Base-by-base conservation (phyloP, 129 eudicot genomes). In the Sambucus nigra region DNA sequence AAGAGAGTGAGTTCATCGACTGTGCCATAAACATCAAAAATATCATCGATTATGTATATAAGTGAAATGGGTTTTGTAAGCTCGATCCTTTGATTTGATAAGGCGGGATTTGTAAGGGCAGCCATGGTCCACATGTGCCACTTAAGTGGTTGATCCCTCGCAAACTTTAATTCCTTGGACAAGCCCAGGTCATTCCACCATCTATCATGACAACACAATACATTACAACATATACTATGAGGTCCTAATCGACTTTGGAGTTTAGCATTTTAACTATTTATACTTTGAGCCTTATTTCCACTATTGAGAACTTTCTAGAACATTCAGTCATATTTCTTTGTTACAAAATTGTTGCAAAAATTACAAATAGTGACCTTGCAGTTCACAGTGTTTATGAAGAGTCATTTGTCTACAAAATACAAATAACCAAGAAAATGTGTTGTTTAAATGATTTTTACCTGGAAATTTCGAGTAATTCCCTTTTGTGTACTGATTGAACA, bases 121-220 rank as follows among this genome's bases (percentile, higher is more conserved):
- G 79, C 86, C 86, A 77, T 76, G 10, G 86, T 57, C 89, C 95
- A 80, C 25, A 77, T 53, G 61, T 78, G 75, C 91, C 91, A 86
- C 40, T 86, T 83, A 14, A 77, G 11, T 5, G 95, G 95, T 60
- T 81, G 72, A 61, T 67, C 57, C 65, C 95, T 72, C 0, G 81
- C 86, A 44, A 59, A 50, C 55, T 86, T 69, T 22, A 86, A 27
- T 26, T 77, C 73, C 58, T 71, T 5, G 14, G 68, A 57, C 55
- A 81, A 55, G 2, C 74, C 76, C 28, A 86, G 45, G 2, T 53
- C 78, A 15, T 57, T 67, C 91, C 91, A 77, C 95, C 95, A 86
- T 41, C 91, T 80, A 53, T 24, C 7, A 27, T 7, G 16, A 25
- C 6, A 6, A 24, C 0, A 13, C 8, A 7, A 10, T 18, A 38